A percentile compares a stretch with the other conserved stretches of the same genome.
Conservation (phyloP, 306 rosid species). For the Cicer chorassanicum region DNA sequence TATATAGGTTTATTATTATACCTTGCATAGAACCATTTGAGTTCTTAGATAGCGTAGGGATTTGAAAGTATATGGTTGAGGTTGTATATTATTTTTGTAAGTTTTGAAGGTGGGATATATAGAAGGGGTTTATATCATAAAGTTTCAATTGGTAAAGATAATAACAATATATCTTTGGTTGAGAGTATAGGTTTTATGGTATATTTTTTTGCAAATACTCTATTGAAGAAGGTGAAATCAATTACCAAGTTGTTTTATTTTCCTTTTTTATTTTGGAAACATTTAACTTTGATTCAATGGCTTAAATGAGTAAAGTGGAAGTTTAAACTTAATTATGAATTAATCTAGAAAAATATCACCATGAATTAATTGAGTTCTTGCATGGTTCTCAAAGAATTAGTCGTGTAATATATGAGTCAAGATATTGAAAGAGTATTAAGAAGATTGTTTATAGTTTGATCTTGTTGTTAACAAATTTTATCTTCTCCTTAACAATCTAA, state of each 20-base stretch:
- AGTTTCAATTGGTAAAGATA: constrained; percentile 57
- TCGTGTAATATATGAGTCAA: no score
- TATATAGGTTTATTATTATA: constrained; percentile 72
- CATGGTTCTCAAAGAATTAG: no score
- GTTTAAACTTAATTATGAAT: no score
- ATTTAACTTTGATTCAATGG: no score
- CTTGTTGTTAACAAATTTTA: no score
- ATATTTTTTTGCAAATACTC: neutral
- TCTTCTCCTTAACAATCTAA: no score
- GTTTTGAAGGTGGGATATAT: constrained; percentile 60
- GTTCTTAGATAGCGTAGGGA: constrained; percentile 75
- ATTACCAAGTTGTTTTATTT: neutral
- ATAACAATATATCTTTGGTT: constrained; percentile 61
- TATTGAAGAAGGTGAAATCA: constrained; percentile 10
- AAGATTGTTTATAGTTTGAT: no score
- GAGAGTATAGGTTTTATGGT: constrained; percentile 36
- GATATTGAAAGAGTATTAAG: no score
- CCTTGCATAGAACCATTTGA: constrained; percentile 73
- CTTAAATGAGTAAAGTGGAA: no score
- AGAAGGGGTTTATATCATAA: constrained; percentile 71
- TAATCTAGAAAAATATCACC: no score
- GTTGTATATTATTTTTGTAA: constrained; percentile 92
- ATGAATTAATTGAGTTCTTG: no score
- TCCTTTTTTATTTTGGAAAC: neutral
- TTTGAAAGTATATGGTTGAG: constrained; percentile 76